phyloP scores from a whole-genome alignment of 192 early-diverging fungal genomes.

The Fimicolochytrium jonesii region DNA sequence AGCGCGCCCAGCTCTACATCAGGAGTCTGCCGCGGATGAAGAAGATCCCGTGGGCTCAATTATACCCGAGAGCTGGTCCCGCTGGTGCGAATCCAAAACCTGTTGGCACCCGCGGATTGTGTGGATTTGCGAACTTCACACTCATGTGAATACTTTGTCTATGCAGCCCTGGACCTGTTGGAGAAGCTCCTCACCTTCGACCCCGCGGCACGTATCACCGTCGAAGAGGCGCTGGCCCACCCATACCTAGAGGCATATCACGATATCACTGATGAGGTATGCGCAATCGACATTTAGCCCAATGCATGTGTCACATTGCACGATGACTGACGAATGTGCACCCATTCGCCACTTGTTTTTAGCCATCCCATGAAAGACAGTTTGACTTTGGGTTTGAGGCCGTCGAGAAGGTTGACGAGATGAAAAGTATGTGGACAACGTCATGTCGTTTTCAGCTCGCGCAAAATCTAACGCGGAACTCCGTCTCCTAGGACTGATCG shows the following conservation, averaged over 20 bases:
- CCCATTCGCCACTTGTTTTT: background rate
- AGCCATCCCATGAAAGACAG: conserved; percentile 57
- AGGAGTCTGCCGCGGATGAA: conserved; percentile 83
- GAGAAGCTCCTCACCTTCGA: conserved; percentile 88
- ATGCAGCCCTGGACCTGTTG: conserved; percentile 76
- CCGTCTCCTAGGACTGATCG: conserved; percentile 33
- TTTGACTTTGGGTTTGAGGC: conserved; percentile 88
- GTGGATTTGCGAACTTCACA: background rate
- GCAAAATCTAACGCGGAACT: background rate
- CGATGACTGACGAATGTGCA: too few species aligned
- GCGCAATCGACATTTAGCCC: too few species aligned
- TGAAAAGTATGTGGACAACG: conserved; percentile 70
- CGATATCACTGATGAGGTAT: conserved; percentile 76
- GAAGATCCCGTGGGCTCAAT: conserved; percentile 77
- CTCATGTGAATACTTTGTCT: background rate
- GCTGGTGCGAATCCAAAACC: conserved; percentile 19
- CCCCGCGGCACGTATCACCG: conserved; percentile 86
- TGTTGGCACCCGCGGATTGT: too few species aligned
- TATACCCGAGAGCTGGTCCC: conserved; percentile 82
- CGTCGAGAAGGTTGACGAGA: conserved; percentile 69
- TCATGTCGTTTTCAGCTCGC: too few species aligned
- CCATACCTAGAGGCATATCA: conserved; percentile 92
- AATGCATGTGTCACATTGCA: too few species aligned
- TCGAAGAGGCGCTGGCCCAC: conserved; percentile 88
- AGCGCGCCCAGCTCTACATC: conserved; percentile 95